phyloP scores from a whole-genome alignment of 768 basidiomycete genomes.

The Suillus occidentalis region DNA sequence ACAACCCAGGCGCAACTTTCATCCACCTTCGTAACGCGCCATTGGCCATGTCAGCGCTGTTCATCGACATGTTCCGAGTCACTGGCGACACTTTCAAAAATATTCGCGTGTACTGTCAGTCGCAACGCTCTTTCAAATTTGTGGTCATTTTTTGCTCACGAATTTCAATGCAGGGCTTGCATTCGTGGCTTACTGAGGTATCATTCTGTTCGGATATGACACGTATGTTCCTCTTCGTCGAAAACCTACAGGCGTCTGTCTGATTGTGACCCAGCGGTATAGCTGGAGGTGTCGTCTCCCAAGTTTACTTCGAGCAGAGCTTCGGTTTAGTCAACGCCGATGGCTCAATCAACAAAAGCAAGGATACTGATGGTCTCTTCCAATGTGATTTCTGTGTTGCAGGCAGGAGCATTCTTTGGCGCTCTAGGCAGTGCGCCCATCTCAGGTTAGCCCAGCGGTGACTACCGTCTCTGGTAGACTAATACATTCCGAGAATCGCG shows the following conservation, averaged over 20 bases:
- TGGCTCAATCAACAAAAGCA: slow-evolving; percentile 39
- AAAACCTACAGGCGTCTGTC: background rate
- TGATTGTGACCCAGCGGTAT: slow-evolving; percentile 45
- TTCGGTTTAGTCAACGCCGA: slow-evolving; percentile 57
- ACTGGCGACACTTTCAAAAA: slow-evolving; percentile 39
- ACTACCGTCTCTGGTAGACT: background rate
- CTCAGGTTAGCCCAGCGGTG: slow-evolving; percentile 47
- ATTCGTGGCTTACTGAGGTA: slow-evolving; percentile 75
- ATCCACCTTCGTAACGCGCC: too few relatives aligned
- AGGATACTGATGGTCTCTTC: slow-evolving; percentile 61
- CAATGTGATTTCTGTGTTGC: slow-evolving; percentile 85
- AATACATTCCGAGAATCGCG: background rate
- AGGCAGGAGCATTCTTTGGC: slow-evolving; percentile 88
- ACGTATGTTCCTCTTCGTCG: slow-evolving; percentile 40
- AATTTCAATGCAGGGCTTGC: slow-evolving; percentile 54
- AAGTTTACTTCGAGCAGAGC: slow-evolving; percentile 56
- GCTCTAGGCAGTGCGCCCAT: slow-evolving; percentile 71
- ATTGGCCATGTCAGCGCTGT: background rate
- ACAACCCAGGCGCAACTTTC: background rate
- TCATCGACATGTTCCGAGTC: slow-evolving; percentile 4
- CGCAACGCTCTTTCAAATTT: too few relatives aligned
- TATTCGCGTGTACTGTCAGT: slow-evolving; percentile 65
- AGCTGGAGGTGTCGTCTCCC: slow-evolving; percentile 68
- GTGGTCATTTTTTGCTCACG: background rate
- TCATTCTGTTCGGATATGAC: slow-evolving; percentile 82